Base-by-base conservation (phyloP, 129 eudicot genomes). In the Apium graveolens region DNA sequence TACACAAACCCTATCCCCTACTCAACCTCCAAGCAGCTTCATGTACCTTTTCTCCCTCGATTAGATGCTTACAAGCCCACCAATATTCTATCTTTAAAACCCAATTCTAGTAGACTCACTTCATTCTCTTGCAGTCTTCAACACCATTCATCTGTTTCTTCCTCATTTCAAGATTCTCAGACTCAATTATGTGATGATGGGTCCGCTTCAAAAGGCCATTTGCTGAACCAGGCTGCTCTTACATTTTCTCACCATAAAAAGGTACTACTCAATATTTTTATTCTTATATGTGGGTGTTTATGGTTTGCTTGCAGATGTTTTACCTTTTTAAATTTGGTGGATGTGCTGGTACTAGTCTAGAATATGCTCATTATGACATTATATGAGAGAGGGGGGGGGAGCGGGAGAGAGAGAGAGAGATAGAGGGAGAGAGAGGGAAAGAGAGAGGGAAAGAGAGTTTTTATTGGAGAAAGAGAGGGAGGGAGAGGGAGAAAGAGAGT, bases 41-140 rank as follows among this genome's bases (percentile, higher is more conserved):
- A 85, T 78, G 77, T 65, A 21, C 85, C 89, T 49, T 86, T 81
- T 78, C 86, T 89, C 39, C 89, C 90, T 66, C 89, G 84, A 7
- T 49, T 87, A 71, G 79, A 81, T 43, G 63, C 83, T 79, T 27
- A 78, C 14, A 80, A 83, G 34, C 79, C 62, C 81, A 14, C 74
- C 73, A 34, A 74, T 27, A 57, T 57, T n/a, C 20, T 57, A 57
- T 57, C 32, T 24, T 13, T 7, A 27, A 65, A 65, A 31, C 24
- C 71, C 88, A 70, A 70, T 31, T 85, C 84, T 27, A 55, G 44
- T 75, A 87, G 89, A 53, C 78, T 84, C 78, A 82, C 79, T 82
- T 82, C 93, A 34, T 6, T 80, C 32, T 73, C 75, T n/a, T 80
- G 82, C 49, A 86, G 79, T 48, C 80, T 43, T 20, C 46, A 66